These are phyloP conservation scores for Neoboletus brunneissimus DNA, from an alignment of 768 basidiomycete genomes.

Conservation along the genomic window DNA sequence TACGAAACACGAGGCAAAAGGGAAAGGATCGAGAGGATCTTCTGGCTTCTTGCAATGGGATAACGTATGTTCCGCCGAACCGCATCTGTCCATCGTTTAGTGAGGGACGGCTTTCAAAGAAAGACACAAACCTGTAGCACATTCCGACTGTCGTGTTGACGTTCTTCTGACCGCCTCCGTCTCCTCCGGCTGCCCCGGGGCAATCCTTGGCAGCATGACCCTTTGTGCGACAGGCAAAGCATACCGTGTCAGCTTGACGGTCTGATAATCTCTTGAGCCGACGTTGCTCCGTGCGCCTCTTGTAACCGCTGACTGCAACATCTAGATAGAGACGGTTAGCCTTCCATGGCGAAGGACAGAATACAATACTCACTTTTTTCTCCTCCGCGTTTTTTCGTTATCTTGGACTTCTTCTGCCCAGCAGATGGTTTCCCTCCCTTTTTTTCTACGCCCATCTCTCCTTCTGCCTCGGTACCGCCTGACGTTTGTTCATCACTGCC, in stretches of 20 bases:
- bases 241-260: conserved; percentile 57
- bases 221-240: conserved; percentile 81
- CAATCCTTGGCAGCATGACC: conserved; percentile 87
- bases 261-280: conserved; percentile 63
- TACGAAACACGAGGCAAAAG: conserved; percentile 90
- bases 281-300: conserved; percentile 52
- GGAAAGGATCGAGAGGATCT: conserved; percentile 65
- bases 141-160: conserved; percentile 45
- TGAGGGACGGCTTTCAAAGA: not conserved
- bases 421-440: conserved; percentile 12
- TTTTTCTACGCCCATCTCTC: conserved; percentile 17
- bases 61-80: conserved; percentile 73
- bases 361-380: conserved; percentile 20
- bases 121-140: conserved; percentile 62
- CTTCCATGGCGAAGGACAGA: not conserved
- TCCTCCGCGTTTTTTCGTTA: conserved; percentile 28
- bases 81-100: conserved; percentile 54
- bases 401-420: conserved; percentile 21
- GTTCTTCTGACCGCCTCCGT: conserved; percentile 24
- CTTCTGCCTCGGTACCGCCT: conserved; percentile 15
- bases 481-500: conserved; percentile 1
- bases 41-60: conserved; percentile 69
- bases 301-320: conserved; percentile 19
- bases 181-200: conserved; percentile 41
- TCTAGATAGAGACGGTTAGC: conserved; percentile 26